Base-by-base conservation (phyloP, 306 rosid genomes). In the Fragaria iinumae region DNA sequence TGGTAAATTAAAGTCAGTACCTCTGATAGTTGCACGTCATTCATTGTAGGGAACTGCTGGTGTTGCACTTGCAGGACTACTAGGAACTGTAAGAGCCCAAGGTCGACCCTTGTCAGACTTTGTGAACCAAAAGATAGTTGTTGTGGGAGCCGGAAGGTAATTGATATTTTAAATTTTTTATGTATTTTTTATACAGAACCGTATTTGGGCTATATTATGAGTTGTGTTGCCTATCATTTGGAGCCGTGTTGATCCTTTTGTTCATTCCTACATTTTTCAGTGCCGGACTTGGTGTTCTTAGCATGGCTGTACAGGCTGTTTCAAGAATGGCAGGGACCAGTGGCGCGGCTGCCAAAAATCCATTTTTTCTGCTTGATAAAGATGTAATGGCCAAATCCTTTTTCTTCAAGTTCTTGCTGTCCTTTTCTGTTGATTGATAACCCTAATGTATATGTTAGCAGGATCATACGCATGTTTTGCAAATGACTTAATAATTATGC, bases 81-180 rank as follows among this genome's bases (percentile, higher is more conserved):
- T 96, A 82, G 99, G 99, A 84, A 71, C 91, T 75, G 99, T 92
- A 44, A 89, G 99, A 88, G 93, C 98, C 72, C 96, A 96, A 87
- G 99, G 99, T 62, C 93, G 81, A 82, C 93, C 96, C 44, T 82
- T 96, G 83, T 69, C 93, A 59, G 93, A 96, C 80, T 88, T 96
- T 84, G 87, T 79, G 75, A 87, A 88, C 77, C 99, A 96, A 82
- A 96, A 87, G 93, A 96, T 96, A 79, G 98, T 92, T 78, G 93
- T 96, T 79, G 99, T 88, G 47, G 99, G 99, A 86, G 99, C 99
- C 67, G 99, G 99, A 83, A 96, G 99, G 99, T 96, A 89, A 79
- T 81, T 70, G 41, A 67, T 53, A 63, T 14, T 49, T 47, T 47
- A 13, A 47, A 32, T 32, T 13, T 3, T 49, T 1, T 49, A 16